phyloP scores from a whole-genome alignment of 2,329 filamentous ascomycete genomes.

The Corinectria fuckeliana region DNA sequence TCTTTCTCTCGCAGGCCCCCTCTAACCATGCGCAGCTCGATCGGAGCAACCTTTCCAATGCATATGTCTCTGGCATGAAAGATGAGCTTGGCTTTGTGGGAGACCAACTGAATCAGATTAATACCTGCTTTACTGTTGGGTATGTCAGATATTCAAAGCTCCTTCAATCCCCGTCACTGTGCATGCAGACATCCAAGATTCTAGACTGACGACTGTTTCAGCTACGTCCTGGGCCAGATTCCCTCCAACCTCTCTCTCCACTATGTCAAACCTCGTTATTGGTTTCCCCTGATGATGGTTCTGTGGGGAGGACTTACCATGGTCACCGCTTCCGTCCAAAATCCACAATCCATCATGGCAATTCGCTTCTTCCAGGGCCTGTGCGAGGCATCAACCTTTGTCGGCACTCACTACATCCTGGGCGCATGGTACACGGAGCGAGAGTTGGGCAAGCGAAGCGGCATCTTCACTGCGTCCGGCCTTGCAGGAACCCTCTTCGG shows the following conservation, averaged over 20 bases:
- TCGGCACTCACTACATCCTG: slow-evolving; percentile 51
- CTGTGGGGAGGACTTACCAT: slow-evolving; percentile 70
- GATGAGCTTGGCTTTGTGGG: slow-evolving; percentile 55
- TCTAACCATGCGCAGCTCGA: slow-evolving; percentile 38
- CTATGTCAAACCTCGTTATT: slow-evolving; percentile 67
- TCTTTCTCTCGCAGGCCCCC: accelerated
- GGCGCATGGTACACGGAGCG: slow-evolving; percentile 65
- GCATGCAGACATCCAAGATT: too few species aligned
- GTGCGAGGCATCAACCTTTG: slow-evolving; percentile 48
- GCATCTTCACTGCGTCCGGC: slow-evolving; percentile 67
- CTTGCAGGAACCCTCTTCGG: slow-evolving; percentile 59
- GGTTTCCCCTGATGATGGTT: slow-evolving; percentile 69
- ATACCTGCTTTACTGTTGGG: slow-evolving; percentile 47
- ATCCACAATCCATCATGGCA: slow-evolving; percentile 46
- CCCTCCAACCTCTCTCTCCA: slow-evolving; percentile 68
- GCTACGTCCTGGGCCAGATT: slow-evolving; percentile 62
- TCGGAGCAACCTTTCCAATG: slow-evolving; percentile 48
- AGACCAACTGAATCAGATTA: slow-evolving; percentile 48
- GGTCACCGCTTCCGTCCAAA: slow-evolving; percentile 51
- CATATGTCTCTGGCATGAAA: slow-evolving; percentile 54
- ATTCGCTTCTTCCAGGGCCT: slow-evolving; percentile 50
- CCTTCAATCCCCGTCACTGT: background rate
- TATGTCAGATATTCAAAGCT: slow-evolving; percentile 25
- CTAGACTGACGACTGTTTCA: slow-evolving; percentile 10
- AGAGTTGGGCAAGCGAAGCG: slow-evolving; percentile 68